phyloP scores from a whole-genome alignment of 2,329 filamentous ascomycete species.

The Phialophora tarda region DNA sequence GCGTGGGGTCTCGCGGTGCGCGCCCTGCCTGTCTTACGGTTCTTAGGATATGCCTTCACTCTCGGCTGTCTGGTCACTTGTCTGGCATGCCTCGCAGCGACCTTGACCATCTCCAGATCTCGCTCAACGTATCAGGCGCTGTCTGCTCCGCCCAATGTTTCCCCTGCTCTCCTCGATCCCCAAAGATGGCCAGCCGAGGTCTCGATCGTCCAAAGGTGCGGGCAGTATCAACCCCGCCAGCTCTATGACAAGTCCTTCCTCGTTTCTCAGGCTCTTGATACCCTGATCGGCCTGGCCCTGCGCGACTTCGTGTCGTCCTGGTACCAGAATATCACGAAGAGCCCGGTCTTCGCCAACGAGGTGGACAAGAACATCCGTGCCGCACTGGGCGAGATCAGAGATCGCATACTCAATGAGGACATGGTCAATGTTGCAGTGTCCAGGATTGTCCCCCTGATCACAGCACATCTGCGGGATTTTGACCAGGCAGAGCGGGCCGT shows the following conservation, averaged over 20 bases:
- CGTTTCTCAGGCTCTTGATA: constrained; percentile 80
- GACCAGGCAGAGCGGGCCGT: constrained; percentile 87
- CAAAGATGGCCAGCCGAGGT: constrained; percentile 73
- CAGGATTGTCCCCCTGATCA: constrained; percentile 84
- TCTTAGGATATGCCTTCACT: constrained; percentile 82
- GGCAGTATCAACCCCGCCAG: constrained; percentile 69
- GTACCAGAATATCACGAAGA: constrained; percentile 85
- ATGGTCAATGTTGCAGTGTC: constrained; percentile 82
- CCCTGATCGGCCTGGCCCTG: constrained; percentile 74
- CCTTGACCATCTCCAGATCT: constrained; percentile 41
- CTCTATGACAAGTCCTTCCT: constrained; percentile 77
- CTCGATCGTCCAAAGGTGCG: constrained; percentile 67
- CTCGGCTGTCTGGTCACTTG: constrained; percentile 66
- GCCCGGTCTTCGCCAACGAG: constrained; percentile 80
- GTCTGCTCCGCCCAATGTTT: constrained; percentile 50
- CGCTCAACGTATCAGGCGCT: constrained; percentile 49
- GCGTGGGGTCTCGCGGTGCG: constrained; percentile 86
- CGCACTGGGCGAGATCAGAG: constrained; percentile 72
- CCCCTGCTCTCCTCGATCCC: constrained; percentile 64
- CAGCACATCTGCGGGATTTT: constrained; percentile 85
- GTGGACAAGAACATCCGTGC: constrained; percentile 79
- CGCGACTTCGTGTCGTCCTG: constrained; percentile 86
- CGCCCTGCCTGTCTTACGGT: constrained; percentile 82
- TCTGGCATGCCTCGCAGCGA: constrained; percentile 65
- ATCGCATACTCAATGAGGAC: constrained; percentile 76